phyloP scores from a whole-genome alignment of 2,329 filamentous ascomycete genomes.

The Stachybotrys elegans region DNA sequence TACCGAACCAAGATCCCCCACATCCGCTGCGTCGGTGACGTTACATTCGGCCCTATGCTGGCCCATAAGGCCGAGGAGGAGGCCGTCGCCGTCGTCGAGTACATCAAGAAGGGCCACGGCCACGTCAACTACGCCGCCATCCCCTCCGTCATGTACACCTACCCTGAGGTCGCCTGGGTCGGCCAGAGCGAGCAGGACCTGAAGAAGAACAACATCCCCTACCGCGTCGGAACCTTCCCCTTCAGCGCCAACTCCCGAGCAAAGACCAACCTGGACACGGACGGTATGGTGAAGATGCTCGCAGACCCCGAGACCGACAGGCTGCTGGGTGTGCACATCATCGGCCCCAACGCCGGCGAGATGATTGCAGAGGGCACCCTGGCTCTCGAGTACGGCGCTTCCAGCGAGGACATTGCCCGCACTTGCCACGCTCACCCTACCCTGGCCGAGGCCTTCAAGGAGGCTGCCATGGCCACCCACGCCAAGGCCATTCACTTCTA shows the following conservation, averaged over 20 bases:
- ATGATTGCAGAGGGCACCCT: conserved; percentile 98
- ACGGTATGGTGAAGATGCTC: conserved; percentile 95
- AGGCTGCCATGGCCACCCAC: conserved; percentile 97
- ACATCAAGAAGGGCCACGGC: conserved; percentile 95
- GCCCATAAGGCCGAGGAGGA: conserved; percentile 99
- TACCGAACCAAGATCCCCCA: conserved; percentile 97
- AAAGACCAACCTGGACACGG: conserved; percentile 96
- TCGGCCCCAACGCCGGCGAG: conserved; percentile 92
- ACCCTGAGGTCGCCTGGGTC: conserved; percentile 98
- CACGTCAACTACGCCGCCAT: conserved; percentile 99
- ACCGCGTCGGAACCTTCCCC: conserved; percentile 90
- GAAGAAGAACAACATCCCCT: conserved; percentile 83
- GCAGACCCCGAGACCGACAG: conserved; percentile 95
- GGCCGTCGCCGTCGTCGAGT: conserved; percentile 89
- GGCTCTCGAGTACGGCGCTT: conserved; percentile 93
- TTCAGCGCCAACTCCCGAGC: conserved; percentile 98
- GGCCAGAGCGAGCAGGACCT: conserved; percentile 96
- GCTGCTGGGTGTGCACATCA: conserved; percentile 92
- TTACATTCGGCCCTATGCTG: conserved; percentile 97
- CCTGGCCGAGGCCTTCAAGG: conserved; percentile 96
- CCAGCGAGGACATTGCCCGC: conserved; percentile 87
- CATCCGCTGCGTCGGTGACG: conserved; percentile 94
- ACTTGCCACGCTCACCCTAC: conserved; percentile 97
- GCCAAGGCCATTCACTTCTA: conserved; percentile 95
- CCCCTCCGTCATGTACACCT: conserved; percentile 98